Evolutionary conservation across 495 filamentous ascomycete genomes (phyloP), one percentile per base, ranked within the genome.

Genomic region (Penicillium bovifimosum): DNA sequence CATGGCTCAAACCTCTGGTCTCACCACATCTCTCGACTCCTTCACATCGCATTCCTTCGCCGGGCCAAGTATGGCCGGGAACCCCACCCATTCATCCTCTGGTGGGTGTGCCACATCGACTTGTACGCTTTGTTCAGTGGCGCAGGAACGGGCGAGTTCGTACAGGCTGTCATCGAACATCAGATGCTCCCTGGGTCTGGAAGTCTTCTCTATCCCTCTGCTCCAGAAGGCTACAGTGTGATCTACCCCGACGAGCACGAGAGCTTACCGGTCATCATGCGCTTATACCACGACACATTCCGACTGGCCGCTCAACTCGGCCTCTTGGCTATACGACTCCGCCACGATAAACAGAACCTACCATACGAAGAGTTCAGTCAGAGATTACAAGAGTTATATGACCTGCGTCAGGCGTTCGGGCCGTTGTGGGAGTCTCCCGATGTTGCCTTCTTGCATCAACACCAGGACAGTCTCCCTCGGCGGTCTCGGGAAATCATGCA

Each of bases 81-180:
- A 59, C 71, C 64, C 11, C 77, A 76, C 48, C 68, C 74, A 3
- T 78, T 76, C 52, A 65, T 83, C 10, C 56, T 82, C 16, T 84
- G 79, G 80, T 76, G 72, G 66, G 71, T 80, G 26, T 80, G 72
- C 54, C 70, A 70, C 48, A 76, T 84, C 26, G 81, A 84, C 60
- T 64, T 80, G 16, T 76, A 81, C 53, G 77, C 77, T 26, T 66
- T 82, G n/a, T 48, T 84, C 26, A 76, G 77, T 20, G 78, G 77
- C 20, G 75, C 71, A 10, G 78, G 79, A 7, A 66, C 61, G 0
- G 80, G 80, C 31, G 72, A 75, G 9, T 82, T 81, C 61, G 61
- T 77, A 6, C 63, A 67, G 13, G 65, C 71, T 3, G 67, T 81
- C 41, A 61, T 78, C 18, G 67, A 76, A 17, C 54, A 76, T 44